A percentile compares a stretch with the other conserved stretches of the same genome.
phyloP scores from a whole-genome alignment of 345 rosid genomes.

The Brassica napus region DNA sequence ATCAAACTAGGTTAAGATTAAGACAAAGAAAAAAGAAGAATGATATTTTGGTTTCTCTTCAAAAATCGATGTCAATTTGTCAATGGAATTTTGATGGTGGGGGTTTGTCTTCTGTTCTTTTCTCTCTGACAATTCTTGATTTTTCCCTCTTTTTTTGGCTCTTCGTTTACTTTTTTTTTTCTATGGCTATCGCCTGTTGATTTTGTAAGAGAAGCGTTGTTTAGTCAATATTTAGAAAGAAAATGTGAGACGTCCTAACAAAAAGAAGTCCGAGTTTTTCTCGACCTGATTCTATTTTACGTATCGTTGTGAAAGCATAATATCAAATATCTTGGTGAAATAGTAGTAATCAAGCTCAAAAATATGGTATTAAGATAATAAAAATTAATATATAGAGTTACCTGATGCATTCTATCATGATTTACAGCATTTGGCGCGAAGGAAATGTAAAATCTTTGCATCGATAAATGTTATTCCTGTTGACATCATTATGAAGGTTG shows the following conservation, averaged over 20 bases:
- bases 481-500: neutral
- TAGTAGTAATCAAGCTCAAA: no score
- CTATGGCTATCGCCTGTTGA: neutral
- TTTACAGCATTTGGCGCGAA: neutral
- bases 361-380: no score
- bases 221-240: slow-evolving; percentile 36
- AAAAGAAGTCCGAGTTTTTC: slow-evolving; percentile 19
- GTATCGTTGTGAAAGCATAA: no score
- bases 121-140: neutral
- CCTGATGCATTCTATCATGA: no score
- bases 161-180: neutral
- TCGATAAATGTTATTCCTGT: neutral
- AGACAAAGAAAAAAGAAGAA: neutral
- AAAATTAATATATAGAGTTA: no score
- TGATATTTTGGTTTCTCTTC: neutral
- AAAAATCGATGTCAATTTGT: slow-evolving; percentile 10
- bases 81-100: neutral
- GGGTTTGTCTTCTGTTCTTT: slow-evolving; percentile 9
- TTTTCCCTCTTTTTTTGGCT: neutral
- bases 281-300: slow-evolving; percentile 26
- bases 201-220: slow-evolving; percentile 30
- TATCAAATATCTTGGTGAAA: no score
- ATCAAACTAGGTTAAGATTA: slow-evolving; percentile 1
- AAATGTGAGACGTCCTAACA: slow-evolving; percentile 23
- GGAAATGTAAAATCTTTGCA: neutral